Base-by-base conservation (phyloP, 352 stramenopile genomes). In the Globisporangium cylindrosporum region DNA sequence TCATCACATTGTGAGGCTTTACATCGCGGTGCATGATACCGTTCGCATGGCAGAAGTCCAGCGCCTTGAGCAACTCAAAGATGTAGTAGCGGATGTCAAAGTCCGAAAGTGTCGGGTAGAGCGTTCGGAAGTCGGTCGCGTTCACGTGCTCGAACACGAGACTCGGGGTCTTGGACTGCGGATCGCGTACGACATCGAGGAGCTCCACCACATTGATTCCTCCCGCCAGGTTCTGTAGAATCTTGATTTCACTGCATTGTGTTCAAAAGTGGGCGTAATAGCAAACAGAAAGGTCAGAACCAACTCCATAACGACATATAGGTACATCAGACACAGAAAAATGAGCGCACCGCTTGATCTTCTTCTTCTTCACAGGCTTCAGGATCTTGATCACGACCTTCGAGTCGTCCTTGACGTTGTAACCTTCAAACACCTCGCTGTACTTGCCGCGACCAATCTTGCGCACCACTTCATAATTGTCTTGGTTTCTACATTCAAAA, bases 341-440 rank as follows among this genome's bases (percentile, higher is more conserved):
- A 18, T 12, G 25, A 29, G 25, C 81, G 48, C 51, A 93, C 72
- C 96, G 87, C 78, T 99, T 99, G 78, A 99, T 99, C 86, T 99
- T 99, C 85, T 99, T 99, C 89, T 99, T 99, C 91, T 99, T 99
- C 20, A 99, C 97, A 15, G 98, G 98, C 83, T 99, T 99, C 58
- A 99, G 88, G 74, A 99, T 99, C 88, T 99, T 99, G 70, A 99
- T 98, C n/a, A 99, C 97, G 77, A 97, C 99, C 70, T 98, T 98
- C 38, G 88, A 92, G 71, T 98, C 98, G 76, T 97, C 99, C 22
- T 81, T 79, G 27, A 99, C 89, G 71, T 99, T 99, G 73, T 98
- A 94, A 20, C 98, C 98, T 72, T 98, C 92, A 70, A 99, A 98
- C 59, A 99, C 97, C 73, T 99, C 98, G 68, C 90, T 98, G 82